Evolutionary conservation across 371 early-diverging fungal species (phyloP), one percentile per base, ranked within the genome.

Genomic region (Zancudomyces culisetae): DNA sequence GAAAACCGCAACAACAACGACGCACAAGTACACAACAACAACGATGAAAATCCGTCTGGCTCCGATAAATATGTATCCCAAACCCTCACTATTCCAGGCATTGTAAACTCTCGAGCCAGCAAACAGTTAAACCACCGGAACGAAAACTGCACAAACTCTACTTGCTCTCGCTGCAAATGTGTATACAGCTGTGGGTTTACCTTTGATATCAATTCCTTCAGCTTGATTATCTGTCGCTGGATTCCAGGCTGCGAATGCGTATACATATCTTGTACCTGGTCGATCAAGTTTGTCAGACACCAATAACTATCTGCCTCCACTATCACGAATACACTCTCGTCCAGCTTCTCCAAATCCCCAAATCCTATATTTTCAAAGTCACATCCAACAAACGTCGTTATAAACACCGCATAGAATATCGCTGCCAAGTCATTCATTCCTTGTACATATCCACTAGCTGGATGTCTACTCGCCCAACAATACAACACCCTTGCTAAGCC

Each of bases 111-210:
- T 40, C 99, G 77, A 87, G 96, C 88, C 61, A 98, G 70, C 49
- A 99, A 63, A 61, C 99, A 99, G 64, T 96, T 98, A 83, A 98
- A 92, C 99, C 99, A 99, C 40, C 99, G 76, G 62, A 98, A 98
- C 18, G 93, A 88, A 76, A 98, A 95, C 63, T 97, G 96, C 46
- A 98, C 87, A 61, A 94, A 93, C 55, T 97, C 92, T 19, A 99
- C 75, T 10, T 83, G 83, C 68, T 94, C 83, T 1, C 73, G 64
- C 47, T 81, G 78, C 27, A 98, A 71, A 63, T 96, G 98, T 20
- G 64, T 60, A 20, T 81, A 77, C 47, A 35, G 35, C 35, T 35
- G 6, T 6, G 90, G 75, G 73, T 97, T 92, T 59, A 94, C 89
- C 40, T 95, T 76, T 29, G 78, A 76, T 2, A 91, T 85, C 41